Percentiles rank a stretch among this genome's conserved stretches.
Evolutionary conservation across 139 green algal species (phyloP).

Genomic region (Haematococcus lacustris): DNA sequence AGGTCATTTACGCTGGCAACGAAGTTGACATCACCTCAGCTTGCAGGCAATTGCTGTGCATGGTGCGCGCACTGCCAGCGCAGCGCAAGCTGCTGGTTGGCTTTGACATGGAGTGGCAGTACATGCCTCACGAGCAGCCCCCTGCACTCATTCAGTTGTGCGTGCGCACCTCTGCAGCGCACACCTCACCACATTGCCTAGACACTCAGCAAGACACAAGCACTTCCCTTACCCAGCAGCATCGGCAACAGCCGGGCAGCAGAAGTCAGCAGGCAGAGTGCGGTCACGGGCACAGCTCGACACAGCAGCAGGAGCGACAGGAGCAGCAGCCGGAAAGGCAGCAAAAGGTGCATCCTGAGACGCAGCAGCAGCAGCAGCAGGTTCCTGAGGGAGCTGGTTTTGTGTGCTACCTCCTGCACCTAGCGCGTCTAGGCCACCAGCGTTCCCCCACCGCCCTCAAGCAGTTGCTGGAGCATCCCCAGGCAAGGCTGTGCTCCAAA

Average conservation of each 20-base stretch:
- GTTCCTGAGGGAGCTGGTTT: background rate
- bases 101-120: constrained; percentile 4
- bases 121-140: background rate
- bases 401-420: constrained; percentile 3
- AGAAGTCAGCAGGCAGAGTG: background rate
- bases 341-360: background rate
- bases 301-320: too few relatives aligned
- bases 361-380: too few relatives aligned
- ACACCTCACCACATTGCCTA: background rate
- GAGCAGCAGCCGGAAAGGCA: too few relatives aligned
- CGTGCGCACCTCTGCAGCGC: too few relatives aligned
- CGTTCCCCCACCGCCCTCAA: background rate
- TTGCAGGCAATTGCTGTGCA: background rate
- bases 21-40: background rate
- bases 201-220: background rate
- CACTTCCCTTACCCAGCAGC: background rate
- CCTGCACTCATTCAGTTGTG: background rate
- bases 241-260: background rate
- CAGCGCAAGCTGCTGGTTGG: constrained; percentile 2
- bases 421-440: background rate
- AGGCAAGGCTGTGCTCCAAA: background rate
- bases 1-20: background rate
- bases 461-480: background rate
- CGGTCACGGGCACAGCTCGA: background rate
- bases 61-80: background rate